These are phyloP conservation scores for Auricularia auricula-judae DNA, from an alignment of 768 basidiomycete genomes.

Conservation along the genomic window DNA sequence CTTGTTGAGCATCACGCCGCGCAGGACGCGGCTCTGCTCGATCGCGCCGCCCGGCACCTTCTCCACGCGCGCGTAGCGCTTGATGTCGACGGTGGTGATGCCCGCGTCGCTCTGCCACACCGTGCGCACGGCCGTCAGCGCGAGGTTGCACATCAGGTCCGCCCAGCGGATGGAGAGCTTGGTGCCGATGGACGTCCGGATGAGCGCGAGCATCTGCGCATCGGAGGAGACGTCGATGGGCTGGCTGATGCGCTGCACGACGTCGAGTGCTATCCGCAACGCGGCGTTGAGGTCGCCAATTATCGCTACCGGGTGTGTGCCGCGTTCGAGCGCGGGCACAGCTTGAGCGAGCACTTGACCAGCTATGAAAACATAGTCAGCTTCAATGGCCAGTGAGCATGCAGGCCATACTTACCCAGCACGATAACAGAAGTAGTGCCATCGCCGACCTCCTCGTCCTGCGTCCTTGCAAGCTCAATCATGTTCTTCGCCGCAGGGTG, in stretches of 20 bases:
- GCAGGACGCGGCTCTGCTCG: constrained; percentile 78
- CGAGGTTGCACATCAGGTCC: constrained; percentile 93
- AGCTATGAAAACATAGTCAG: constrained; percentile 32
- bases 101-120: constrained; percentile 71
- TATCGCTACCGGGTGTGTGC: constrained; percentile 98
- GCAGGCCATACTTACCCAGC: constrained; percentile 46
- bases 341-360: constrained; percentile 97
- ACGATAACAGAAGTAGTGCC: constrained; percentile 98
- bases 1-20: constrained; percentile 96
- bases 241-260: constrained; percentile 77
- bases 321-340: constrained; percentile 83
- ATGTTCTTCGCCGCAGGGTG: constrained; percentile 99
- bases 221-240: constrained; percentile 84
- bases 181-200: constrained; percentile 97
- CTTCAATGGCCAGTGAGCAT: no score
- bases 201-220: constrained; percentile 86
- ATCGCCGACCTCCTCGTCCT: constrained; percentile 98
- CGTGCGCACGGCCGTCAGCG: constrained; percentile 82
- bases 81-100: constrained; percentile 89
- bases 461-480: constrained; percentile 96
- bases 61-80: constrained; percentile 94
- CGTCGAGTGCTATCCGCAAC: constrained; percentile 80
- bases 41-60: constrained; percentile 98
- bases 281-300: constrained; percentile 97
- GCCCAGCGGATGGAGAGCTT: constrained; percentile 96